A percentile compares a stretch with the other conserved stretches of the same genome.
These are phyloP conservation scores for Bjerkandera adusta DNA, from an alignment of 1,284 basidiomycete genomes.

Conservation along the genomic window DNA sequence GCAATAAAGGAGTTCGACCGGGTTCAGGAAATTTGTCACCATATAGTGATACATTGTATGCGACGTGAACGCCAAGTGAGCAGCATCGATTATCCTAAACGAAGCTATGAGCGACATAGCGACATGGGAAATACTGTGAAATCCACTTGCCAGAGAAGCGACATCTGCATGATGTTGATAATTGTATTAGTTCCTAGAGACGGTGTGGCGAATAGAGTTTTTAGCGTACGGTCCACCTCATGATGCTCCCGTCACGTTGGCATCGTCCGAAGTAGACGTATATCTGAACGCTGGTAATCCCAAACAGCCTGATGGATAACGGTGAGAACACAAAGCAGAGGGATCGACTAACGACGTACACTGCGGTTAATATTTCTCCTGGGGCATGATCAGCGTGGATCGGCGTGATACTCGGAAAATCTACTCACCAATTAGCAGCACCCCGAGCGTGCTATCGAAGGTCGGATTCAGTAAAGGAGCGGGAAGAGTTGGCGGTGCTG, in stretches of 20 bases:
- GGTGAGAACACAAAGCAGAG: background rate
- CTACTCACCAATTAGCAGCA: conserved; percentile 1
- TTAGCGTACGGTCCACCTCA: background rate
- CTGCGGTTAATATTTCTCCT: conserved; percentile 1
- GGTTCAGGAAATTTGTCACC: conserved; percentile 14
- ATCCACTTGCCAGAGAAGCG: background rate
- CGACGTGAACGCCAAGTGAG: conserved; percentile 7
- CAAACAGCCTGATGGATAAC: conserved; percentile 7
- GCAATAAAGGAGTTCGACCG: background rate
- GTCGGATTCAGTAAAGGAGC: too few species aligned
- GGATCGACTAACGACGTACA: background rate
- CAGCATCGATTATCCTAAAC: conserved; percentile 5
- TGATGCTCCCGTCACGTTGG: background rate
- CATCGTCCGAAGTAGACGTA: conserved; percentile 7
- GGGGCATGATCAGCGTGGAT: background rate
- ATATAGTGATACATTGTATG: conserved; percentile 11
- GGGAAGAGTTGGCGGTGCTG: too few species aligned
- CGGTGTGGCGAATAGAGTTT: background rate
- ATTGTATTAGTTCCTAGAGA: too few species aligned
- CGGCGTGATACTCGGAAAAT: background rate
- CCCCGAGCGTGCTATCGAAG: conserved; percentile 8
- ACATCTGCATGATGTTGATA: background rate
- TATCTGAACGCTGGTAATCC: conserved; percentile 12
- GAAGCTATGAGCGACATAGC: background rate
- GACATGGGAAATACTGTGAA: too few species aligned